phyloP scores from a whole-genome alignment of 1,284 basidiomycete genomes.

The Sporisorium iseilematis-ciliati region DNA sequence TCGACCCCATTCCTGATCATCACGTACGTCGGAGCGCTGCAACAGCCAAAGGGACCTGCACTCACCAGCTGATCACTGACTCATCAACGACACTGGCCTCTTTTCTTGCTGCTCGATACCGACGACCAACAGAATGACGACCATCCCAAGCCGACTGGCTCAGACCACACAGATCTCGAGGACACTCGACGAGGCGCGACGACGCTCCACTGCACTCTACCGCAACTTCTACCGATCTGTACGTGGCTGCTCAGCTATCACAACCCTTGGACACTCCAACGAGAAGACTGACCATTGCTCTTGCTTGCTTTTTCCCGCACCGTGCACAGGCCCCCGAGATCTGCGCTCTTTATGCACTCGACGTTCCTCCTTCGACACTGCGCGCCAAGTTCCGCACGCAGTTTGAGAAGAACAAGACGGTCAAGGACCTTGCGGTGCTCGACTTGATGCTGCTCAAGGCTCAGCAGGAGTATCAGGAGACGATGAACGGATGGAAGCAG shows the following conservation, averaged over 20 bases:
- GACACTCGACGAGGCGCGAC: conserved; percentile 78
- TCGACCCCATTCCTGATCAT: conserved; percentile 10
- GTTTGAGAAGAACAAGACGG: conserved; percentile 87
- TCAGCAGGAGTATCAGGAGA: conserved; percentile 89
- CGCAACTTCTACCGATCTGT: conserved; percentile 91
- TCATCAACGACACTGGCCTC: not conserved
- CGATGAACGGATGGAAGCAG: conserved; percentile 93
- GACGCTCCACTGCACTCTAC: conserved; percentile 83
- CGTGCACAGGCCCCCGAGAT: conserved; percentile 86
- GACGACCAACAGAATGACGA: conserved; percentile 75
- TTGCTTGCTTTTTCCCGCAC: not conserved
- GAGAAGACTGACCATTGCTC: not conserved
- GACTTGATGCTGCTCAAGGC: conserved; percentile 90
- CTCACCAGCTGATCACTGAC: conserved; percentile 2
- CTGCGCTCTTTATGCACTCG: conserved; percentile 84
- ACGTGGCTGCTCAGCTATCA: conserved; percentile 66
- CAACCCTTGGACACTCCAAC: not conserved
- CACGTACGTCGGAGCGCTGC: conserved; percentile 23
- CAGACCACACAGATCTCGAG: conserved; percentile 73
- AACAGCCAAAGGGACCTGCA: not conserved
- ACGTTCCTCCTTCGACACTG: conserved; percentile 83
- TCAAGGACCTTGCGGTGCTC: conserved; percentile 85
- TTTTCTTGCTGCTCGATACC: not conserved
- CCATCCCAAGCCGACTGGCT: conserved; percentile 90
- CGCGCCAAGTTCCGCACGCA: conserved; percentile 85